Conservation (phyloP, 495 filamentous ascomycete genomes). For the Neurospora intermedia region DNA sequence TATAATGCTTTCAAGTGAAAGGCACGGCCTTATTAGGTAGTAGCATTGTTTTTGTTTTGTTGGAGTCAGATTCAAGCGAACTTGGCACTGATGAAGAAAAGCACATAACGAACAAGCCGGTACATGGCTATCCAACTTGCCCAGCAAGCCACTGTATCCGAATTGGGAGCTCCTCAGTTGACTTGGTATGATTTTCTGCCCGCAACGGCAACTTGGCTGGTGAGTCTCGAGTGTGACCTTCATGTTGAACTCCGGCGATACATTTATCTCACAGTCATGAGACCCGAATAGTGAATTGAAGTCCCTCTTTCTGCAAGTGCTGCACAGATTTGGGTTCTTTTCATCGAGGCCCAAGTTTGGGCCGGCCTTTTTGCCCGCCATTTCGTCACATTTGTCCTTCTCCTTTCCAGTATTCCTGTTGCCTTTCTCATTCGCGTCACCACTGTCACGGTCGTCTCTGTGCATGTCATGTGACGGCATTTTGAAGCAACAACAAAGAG, state of each 20-base stretch:
- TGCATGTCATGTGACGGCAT: not conserved
- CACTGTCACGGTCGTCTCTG: not conserved
- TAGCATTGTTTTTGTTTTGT: not conserved
- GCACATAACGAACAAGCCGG: not conserved
- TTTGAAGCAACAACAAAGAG: not conserved
- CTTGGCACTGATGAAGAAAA: not conserved
- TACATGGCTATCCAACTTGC: not conserved
- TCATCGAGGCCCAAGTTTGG: not conserved
- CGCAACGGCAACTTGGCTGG: too few relatives aligned
- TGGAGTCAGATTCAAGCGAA: not conserved
- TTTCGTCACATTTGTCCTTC: not conserved
- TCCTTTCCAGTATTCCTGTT: too few relatives aligned
- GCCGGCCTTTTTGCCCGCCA: not conserved
- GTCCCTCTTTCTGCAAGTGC: not conserved
- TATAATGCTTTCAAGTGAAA: not conserved
- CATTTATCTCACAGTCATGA: too few relatives aligned
- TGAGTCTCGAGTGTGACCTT: too few relatives aligned
- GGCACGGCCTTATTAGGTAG: rapidly evolving
- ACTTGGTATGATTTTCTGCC: too few relatives aligned
- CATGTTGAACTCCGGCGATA: too few relatives aligned
- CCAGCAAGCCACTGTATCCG: not conserved
- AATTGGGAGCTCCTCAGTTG: too few relatives aligned
- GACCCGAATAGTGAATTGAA: not conserved
- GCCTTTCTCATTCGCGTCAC: not conserved
- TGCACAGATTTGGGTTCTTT: not conserved